Evolutionary conservation across 1,284 basidiomycete species (phyloP).

Genomic region (Meira miltonrushii): DNA sequence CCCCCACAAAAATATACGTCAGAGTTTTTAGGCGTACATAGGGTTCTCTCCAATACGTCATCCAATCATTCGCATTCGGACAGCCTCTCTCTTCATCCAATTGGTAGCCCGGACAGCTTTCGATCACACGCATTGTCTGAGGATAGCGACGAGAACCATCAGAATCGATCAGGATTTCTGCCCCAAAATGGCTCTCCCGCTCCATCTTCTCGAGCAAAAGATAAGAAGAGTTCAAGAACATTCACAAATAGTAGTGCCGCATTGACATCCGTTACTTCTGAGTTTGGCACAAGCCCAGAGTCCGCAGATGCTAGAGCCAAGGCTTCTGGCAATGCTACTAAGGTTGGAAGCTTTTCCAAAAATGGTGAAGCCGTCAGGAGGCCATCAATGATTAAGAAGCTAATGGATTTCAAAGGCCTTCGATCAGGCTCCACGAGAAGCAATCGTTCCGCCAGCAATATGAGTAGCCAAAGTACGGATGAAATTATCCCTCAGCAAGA

Average conservation of each 20-base stretch:
- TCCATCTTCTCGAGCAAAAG: neutral
- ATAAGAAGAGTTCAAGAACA: neutral
- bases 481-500: neutral
- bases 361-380: neutral
- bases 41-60: neutral
- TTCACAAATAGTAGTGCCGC: neutral
- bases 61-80: neutral
- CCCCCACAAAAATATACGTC: too few species aligned
- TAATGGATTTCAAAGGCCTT: constrained; percentile 1
- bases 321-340: neutral
- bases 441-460: constrained; percentile 1
- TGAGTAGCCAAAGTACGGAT: constrained; percentile 4
- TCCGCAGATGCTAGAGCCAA: neutral
- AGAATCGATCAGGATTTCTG: neutral
- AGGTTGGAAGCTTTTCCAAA: neutral
- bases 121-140: neutral
- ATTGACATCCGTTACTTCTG: neutral
- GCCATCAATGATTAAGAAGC: constrained; percentile 4
- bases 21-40: too few species aligned
- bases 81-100: neutral
- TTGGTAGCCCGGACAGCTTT: neutral
- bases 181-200: neutral
- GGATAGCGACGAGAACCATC: neutral
- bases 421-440: neutral
- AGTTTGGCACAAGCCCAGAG: neutral